These are phyloP conservation scores for Trichoderma sp. DNA, from an alignment of 2,329 filamentous ascomycete species.

Conservation along the genomic window DNA sequence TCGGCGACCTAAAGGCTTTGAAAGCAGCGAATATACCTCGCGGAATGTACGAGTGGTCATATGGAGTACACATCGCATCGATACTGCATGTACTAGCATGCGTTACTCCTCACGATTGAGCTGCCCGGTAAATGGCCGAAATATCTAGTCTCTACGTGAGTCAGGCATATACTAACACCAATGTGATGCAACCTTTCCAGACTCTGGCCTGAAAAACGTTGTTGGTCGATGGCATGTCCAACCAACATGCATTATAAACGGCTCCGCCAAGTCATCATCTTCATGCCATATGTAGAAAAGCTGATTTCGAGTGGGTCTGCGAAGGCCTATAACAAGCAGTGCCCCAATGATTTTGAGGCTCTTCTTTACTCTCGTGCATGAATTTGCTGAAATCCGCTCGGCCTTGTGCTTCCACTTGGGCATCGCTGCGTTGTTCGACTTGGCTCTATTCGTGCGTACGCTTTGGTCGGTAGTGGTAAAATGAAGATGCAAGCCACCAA, in stretches of 20 bases:
- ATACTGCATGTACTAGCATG: neutral
- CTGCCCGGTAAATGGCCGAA: neutral
- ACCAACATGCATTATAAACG: slow-evolving; percentile 20
- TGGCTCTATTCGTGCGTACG: neutral
- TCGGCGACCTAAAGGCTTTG: neutral
- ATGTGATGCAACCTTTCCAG: neutral
- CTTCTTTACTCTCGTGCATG: neutral
- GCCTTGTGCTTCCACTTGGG: neutral
- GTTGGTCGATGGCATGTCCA: slow-evolving; percentile 11
- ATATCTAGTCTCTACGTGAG: neutral
- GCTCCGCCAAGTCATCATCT: slow-evolving; percentile 17
- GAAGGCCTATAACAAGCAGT: slow-evolving; percentile 11
- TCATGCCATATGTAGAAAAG: slow-evolving; percentile 10
- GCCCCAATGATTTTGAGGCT: slow-evolving; percentile 16
- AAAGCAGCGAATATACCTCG: neutral
- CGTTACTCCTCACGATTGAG: neutral
- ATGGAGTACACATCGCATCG: neutral
- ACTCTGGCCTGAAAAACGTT: neutral
- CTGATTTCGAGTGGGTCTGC: neutral
- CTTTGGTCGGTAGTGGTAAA: slow-evolving; percentile 1
- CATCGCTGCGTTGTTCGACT: slow-evolving; percentile 12
- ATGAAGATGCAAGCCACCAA: slow-evolving; percentile 20
- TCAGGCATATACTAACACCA: neutral
- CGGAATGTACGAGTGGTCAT: neutral
- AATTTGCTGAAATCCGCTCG: neutral